Base-by-base conservation (phyloP, 2,329 filamentous ascomycete genomes). In the Delphinella strobiligena region DNA sequence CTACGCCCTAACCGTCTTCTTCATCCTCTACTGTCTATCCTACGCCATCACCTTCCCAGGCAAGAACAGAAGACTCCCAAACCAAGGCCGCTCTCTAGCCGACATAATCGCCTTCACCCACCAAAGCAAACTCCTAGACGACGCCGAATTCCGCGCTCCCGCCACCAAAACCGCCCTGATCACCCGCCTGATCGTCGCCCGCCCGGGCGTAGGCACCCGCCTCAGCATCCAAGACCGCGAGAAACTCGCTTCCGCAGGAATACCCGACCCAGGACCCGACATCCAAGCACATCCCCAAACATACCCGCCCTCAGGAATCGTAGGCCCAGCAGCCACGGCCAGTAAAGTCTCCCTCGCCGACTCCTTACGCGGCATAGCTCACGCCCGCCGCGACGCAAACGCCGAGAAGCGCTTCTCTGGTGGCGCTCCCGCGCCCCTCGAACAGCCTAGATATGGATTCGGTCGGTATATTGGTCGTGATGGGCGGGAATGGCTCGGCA, bases 81-180 rank as follows among this genome's bases (percentile, higher is more conserved):
- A 93, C 54, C 69, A 71, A 4, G 77, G 83, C 31, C 74, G 71
- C 44, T 84, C 74, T 34, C 68, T 93, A 14, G 82, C 82, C 1
- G 85, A 88, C 55, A 68, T 88, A 16, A 72, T 93, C 49, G 80
- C 77, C 53, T 88, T 89, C 55, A 67, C 89, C 31, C 77, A 83
- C 43, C 78, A 80, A 49, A 79, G 78, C 32, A 79, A 80, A 17
- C 65, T 93, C 14, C 65, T 84, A 2, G 67, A 73, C 4, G 87
- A 94, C 52, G 69, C 77, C 8, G 74, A 81, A 0, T 89, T 95
- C 55, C 71, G 77, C 37, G 72, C 78, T 29, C 75, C 80, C 2
- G 67, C 69, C 19, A 78, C 70, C n/a, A 80, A 78, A 47, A 66
- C 66, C 0, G 80, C 87, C 47, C 69, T 95, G 15, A 70, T 80